Evolutionary conservation across 352 stramenopile genomes (phyloP), one percentile per base, ranked within the genome.

Genomic region (Pythium biforme): DNA sequence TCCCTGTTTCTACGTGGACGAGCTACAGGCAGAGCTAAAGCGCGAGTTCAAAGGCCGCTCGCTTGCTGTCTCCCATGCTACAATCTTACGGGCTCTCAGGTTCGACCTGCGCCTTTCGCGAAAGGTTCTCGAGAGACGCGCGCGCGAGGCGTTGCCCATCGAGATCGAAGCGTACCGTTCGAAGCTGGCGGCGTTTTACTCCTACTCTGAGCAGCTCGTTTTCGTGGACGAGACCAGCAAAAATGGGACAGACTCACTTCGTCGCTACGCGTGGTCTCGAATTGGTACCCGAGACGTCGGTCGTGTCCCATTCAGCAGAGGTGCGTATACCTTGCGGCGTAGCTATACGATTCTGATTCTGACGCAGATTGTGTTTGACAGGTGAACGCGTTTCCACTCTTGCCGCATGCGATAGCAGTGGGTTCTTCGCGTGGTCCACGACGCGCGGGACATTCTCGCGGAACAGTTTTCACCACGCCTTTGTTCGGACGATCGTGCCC

Each of bases 171-270:
- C n/a, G 3, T 62, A 62, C 43, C 2, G 6, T 4, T 27, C 47
- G 6, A 65, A 67, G 34, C 1, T 73, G 6, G 19, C 33, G 0
- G 31, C 41, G 15, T 67, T 59, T 29, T 73, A 73, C 26, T 40
- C 15, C 0, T 69, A 67, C 37, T 47, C 66, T 1, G 58, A 64
- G 27, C 58, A 66, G 27, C 46, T 68, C 1, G 20, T 70, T 0
- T 68, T 70, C 27, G 26, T 70, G 0, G 62, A 74, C 34, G 67
- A 75, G 56, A 69, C 59, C 2, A 53, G 26, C 0, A 70, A 66
- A 47, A 66, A 62, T 14, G 56, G 57, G 0, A 26, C 34, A 2
- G 52, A 49, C 37, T 10, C n/a, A 11, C 7, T 39, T 15, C 37
- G 52, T 2, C 25, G 26, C 3, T 39, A 54, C 14, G 47, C 47